A percentile compares a stretch with the other conserved stretches of the same genome.
These are phyloP conservation scores for Coniochaeta ligniaria DNA, from an alignment of 2,329 filamentous ascomycete genomes.

Conservation along the genomic window DNA sequence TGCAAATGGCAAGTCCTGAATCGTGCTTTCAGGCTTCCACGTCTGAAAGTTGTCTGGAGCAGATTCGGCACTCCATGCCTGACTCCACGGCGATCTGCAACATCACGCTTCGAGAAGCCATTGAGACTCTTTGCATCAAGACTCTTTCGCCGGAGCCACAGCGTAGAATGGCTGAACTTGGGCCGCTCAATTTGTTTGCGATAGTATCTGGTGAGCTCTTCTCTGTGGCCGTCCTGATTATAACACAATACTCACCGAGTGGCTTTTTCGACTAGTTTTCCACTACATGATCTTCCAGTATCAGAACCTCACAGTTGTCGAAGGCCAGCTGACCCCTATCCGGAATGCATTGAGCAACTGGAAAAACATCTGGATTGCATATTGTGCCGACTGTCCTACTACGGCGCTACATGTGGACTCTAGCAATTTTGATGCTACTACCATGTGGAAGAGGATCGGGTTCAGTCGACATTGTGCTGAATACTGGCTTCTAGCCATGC, in stretches of 20 bases:
- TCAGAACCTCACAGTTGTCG: slow-evolving; percentile 23
- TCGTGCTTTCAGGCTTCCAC: slow-evolving; percentile 27
- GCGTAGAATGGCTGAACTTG: slow-evolving; percentile 12
- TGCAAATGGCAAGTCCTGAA: slow-evolving; percentile 25
- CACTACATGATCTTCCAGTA: slow-evolving; percentile 27
- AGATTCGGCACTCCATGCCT: slow-evolving; percentile 18
- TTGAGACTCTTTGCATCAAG: slow-evolving; percentile 16
- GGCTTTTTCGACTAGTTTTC: slow-evolving; percentile 10
- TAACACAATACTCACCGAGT: background rate
- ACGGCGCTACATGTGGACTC: slow-evolving; percentile 10
- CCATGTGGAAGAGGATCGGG: slow-evolving; percentile 25
- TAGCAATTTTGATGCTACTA: slow-evolving; percentile 5
- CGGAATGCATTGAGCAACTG: slow-evolving; percentile 20
- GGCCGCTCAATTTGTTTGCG: slow-evolving; percentile 19
- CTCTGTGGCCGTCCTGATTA: background rate
- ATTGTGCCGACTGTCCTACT: slow-evolving; percentile 7
- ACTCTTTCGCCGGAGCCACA: slow-evolving; percentile 10
- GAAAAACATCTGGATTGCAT: slow-evolving; percentile 18
- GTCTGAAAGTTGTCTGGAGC: slow-evolving; percentile 21
- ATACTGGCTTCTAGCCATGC: slow-evolving; percentile 26
- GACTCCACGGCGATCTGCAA: slow-evolving; percentile 15
- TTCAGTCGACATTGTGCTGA: slow-evolving; percentile 24
- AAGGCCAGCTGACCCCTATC: slow-evolving; percentile 19
- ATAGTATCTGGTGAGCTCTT: slow-evolving; percentile 15
- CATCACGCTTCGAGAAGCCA: slow-evolving; percentile 14